Evolutionary conservation across 2,329 filamentous ascomycete species (phyloP), one percentile per base, ranked within the genome.

Genomic region (Colletotrichum lindemuthianum): DNA sequence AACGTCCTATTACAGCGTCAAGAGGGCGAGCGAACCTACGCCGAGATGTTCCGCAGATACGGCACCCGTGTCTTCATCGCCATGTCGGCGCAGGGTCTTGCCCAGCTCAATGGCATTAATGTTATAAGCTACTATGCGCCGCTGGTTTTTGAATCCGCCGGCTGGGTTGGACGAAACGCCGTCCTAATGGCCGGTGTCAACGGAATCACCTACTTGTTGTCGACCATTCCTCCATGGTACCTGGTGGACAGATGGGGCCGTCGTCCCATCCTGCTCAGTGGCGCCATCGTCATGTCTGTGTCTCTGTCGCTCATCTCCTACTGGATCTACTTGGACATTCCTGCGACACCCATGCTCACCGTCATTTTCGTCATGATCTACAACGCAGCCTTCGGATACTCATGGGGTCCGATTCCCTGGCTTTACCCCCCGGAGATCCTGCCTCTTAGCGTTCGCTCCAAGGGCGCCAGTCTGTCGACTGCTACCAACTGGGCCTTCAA

Each of bases 111-210:
- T 80, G 96, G 96, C 69, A 99, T 99, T 82, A 99, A 99, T 79
- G 96, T 99, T 75, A 99, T 99, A 68, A 98, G 95, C 1, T 99
- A 98, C 83, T 99, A 99, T 75, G 96, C 96, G 1, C 96, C 96
- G 0, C 88, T 96, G 60, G 95, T 98, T 13, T 98, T 99, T 72
- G 94, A 97, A 78, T 94, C 94, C 65, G 96, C 96, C 41, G 95
- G 96, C n/a, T 98, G 95, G 96, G 80, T 88, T 59, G 96, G 95
- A 34, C 92, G 95, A 70, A 86, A 93, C 64, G 96, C 96, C 6
- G 92, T 98, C 68, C 85, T 98, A 66, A 98, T 98, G 96, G 97
- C 96, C 7, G 96, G 96, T 60, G 92, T 98, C 77, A 99, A 98
- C 79, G 92, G 89, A 60, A 90, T 88, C 68, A 94, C 93, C 2